Conservation (phyloP, 2,329 filamentous ascomycete species). For the Thelonectria olida region DNA sequence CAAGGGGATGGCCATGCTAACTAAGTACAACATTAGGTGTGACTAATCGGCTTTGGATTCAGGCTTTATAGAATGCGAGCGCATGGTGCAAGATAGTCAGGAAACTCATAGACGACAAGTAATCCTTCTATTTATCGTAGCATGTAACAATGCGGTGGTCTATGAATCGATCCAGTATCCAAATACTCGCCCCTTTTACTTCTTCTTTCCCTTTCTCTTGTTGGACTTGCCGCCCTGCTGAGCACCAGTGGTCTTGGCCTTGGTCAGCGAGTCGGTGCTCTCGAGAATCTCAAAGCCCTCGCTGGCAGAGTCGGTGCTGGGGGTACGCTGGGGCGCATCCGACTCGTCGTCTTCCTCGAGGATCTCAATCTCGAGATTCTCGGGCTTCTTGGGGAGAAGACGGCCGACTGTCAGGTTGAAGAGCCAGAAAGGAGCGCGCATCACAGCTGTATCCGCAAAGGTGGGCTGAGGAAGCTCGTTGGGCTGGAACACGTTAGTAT, state of each 20-base stretch:
- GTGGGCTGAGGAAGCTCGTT: conserved; percentile 82
- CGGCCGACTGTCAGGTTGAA: conserved; percentile 68
- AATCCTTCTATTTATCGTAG: not conserved
- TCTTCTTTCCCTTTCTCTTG: conserved; percentile 66
- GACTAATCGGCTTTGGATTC: no score
- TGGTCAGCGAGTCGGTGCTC: conserved; percentile 63
- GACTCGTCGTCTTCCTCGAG: conserved; percentile 56
- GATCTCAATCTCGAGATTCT: conserved; percentile 48
- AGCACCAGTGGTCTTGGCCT: conserved; percentile 60
- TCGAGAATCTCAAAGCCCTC: conserved; percentile 72
- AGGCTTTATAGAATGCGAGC: no score
- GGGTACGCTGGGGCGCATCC: conserved; percentile 60
- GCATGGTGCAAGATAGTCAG: no score
- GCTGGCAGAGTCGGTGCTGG: conserved; percentile 65
- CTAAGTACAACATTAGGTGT: no score
- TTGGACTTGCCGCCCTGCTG: conserved; percentile 57
- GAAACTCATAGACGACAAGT: not conserved
- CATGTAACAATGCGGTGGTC: not conserved
- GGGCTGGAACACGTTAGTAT: conserved; percentile 60
- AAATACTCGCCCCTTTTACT: conserved; percentile 44
- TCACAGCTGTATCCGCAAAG: conserved; percentile 82
- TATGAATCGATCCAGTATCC: not conserved
- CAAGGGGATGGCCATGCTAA: no score
- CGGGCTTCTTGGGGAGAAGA: conserved; percentile 52
- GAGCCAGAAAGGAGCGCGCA: conserved; percentile 79